Percentiles rank a stretch among this genome's conserved stretches.
phyloP scores from a whole-genome alignment of 2,329 filamentous ascomycete genomes.

The Trichoderma afroharzianum region DNA sequence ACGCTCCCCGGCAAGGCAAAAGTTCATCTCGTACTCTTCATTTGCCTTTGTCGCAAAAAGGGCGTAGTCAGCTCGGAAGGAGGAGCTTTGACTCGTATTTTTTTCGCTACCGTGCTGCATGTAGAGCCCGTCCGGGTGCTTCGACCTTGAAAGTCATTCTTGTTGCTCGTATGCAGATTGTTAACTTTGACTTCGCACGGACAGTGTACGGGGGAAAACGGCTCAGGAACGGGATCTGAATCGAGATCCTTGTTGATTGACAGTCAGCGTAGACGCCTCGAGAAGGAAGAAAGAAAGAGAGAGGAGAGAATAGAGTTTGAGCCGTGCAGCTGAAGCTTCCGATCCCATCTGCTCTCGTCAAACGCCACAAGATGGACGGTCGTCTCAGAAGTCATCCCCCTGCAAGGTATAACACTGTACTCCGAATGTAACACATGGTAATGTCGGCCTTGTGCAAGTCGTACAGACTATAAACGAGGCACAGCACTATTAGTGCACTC shows the following conservation, averaged over 20 bases:
- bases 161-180: neutral
- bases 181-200: neutral
- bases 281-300: neutral
- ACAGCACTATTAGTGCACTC: constrained; percentile 3
- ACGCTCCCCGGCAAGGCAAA: neutral
- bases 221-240: neutral
- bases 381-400: neutral
- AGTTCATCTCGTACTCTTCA: neutral
- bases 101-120: neutral
- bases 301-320: neutral
- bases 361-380: neutral
- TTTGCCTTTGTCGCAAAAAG: neutral
- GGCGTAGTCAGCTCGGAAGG: neutral
- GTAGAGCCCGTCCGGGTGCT: neutral
- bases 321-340: neutral
- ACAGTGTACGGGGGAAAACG: neutral
- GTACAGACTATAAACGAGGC: neutral
- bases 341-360: neutral
- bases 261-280: neutral
- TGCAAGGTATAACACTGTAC: neutral
- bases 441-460: constrained; percentile 4
- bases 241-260: neutral
- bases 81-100: neutral
- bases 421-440: neutral
- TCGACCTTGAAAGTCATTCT: neutral